These are phyloP conservation scores for Cutaneotrichosporon dermatis DNA, from an alignment of 1,284 basidiomycete species.

Conservation along the genomic window DNA sequence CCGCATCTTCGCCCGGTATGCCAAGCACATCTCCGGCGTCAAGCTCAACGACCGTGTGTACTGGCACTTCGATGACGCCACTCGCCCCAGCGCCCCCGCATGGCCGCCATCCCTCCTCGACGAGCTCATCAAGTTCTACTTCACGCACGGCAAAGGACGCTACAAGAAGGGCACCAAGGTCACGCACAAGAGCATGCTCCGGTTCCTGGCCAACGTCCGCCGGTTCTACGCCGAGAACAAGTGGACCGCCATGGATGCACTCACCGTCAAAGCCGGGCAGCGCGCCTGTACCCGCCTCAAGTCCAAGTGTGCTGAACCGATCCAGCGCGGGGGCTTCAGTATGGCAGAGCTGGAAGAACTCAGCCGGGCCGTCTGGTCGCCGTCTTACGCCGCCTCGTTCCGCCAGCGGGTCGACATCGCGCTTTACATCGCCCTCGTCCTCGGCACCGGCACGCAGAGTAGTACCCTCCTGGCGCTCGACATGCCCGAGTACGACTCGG, in stretches of 20 bases:
- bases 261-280: too few relatives aligned
- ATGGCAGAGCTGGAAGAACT: too few relatives aligned
- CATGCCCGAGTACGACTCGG: background rate
- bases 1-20: slow-evolving; percentile 4
- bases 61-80: slow-evolving; percentile 1
- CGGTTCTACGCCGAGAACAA: slow-evolving; percentile 1
- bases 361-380: background rate
- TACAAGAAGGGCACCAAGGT: background rate
- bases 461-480: background rate
- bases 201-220: background rate
- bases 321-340: too few relatives aligned
- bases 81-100: background rate
- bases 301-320: too few relatives aligned
- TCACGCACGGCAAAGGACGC: background rate
- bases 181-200: background rate
- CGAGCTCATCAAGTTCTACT: slow-evolving; percentile 3
- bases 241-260: background rate
- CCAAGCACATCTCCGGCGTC: background rate
- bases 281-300: too few relatives aligned
- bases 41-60: background rate
- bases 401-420: slow-evolving; percentile 5
- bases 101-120: slow-evolving; percentile 1
- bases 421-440: slow-evolving; percentile 4
- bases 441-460: slow-evolving; percentile 4
- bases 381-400: slow-evolving; percentile 1